A percentile compares a stretch with the other conserved stretches of the same genome.
Conservation (phyloP, 306 rosid species). For the Glycine latifolia region DNA sequence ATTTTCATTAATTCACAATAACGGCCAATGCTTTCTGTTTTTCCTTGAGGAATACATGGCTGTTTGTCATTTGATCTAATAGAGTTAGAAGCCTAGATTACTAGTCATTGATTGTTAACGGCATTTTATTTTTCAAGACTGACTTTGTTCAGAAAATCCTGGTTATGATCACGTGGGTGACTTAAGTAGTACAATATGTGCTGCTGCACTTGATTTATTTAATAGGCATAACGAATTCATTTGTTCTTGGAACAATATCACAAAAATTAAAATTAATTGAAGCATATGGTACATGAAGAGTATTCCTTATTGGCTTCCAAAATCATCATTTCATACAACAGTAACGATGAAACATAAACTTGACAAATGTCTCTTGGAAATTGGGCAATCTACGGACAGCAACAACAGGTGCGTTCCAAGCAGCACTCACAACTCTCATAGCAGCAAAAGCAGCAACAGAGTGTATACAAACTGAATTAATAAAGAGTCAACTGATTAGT, state of each 20-base stretch:
- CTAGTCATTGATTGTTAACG: slow-evolving; percentile 14
- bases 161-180: slow-evolving; percentile 9
- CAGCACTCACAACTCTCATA: slow-evolving; percentile 58
- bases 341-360: slow-evolving; percentile 26
- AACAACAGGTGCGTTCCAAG: slow-evolving; percentile 60
- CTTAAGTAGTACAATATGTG: background rate
- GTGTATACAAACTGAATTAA: slow-evolving; percentile 56
- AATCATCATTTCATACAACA: slow-evolving; percentile 36
- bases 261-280: background rate
- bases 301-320: slow-evolving; percentile 7
- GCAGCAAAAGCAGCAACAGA: slow-evolving; percentile 78
- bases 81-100: background rate
- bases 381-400: slow-evolving; percentile 55
- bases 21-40: slow-evolving; percentile 35
- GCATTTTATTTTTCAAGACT: background rate
- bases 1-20: slow-evolving; percentile 17
- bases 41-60: slow-evolving; percentile 21
- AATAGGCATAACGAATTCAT: background rate
- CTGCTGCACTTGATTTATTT: background rate
- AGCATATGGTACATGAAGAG: slow-evolving; percentile 4
- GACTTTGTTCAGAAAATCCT: slow-evolving; percentile 2
- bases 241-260: slow-evolving; percentile 5
- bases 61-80: background rate
- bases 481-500: slow-evolving; percentile 7
- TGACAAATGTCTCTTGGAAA: background rate